phyloP scores from a whole-genome alignment of 2,329 filamentous ascomycete species.

The Aspergillus neoniger region DNA sequence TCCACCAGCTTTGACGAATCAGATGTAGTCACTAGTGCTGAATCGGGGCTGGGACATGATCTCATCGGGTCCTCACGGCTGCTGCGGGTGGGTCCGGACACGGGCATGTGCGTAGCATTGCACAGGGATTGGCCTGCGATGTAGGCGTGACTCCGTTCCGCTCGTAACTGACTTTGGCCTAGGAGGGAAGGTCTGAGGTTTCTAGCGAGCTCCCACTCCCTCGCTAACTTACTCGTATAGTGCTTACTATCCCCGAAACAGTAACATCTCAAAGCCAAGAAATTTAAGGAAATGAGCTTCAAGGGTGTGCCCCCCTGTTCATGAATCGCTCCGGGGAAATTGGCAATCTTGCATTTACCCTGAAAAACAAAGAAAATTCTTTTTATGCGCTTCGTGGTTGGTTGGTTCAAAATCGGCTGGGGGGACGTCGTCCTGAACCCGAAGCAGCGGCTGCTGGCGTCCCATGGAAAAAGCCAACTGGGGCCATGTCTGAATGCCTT shows the following conservation, averaged over 20 bases:
- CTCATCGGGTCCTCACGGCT: constrained; percentile 6
- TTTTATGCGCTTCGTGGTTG: neutral
- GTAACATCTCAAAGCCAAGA: neutral
- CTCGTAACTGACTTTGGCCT: neutral
- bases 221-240: neutral
- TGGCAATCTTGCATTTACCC: neutral
- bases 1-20: constrained; percentile 8
- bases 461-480: neutral
- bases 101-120: constrained; percentile 5
- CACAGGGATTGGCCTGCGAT: constrained; percentile 6
- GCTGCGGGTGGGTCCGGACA: neutral
- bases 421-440: neutral
- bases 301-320: neutral
- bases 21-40: neutral
- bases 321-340: neutral
- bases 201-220: neutral
- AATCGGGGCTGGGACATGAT: constrained; percentile 8
- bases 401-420: neutral
- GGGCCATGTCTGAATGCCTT: neutral
- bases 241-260: neutral
- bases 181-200: neutral
- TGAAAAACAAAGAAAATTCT: no score
- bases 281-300: neutral
- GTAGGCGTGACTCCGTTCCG: neutral
- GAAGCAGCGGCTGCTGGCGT: neutral